These are phyloP conservation scores for Aquanectria penicillioides DNA, from an alignment of 2,329 filamentous ascomycete genomes.

Conservation along the genomic window DNA sequence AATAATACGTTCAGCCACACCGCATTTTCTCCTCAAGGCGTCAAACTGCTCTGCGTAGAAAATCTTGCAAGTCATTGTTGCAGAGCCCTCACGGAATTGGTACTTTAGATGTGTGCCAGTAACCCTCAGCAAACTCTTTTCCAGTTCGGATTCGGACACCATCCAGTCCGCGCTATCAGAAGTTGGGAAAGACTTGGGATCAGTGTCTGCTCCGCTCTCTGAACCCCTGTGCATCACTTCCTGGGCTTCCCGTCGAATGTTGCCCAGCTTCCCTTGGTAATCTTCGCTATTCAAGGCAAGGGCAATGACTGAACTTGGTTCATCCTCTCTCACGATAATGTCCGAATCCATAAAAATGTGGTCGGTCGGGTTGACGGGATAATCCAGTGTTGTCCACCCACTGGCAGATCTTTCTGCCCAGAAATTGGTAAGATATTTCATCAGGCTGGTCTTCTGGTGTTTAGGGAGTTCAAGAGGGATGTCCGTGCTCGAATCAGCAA, in stretches of 20 bases:
- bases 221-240: conserved; percentile 52
- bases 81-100: conserved; percentile 92
- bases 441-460: conserved; percentile 90
- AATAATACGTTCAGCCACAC: conserved; percentile 91
- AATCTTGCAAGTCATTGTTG: conserved; percentile 96
- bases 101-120: conserved; percentile 96
- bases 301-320: conserved; percentile 95
- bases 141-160: conserved; percentile 76
- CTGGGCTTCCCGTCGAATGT: conserved; percentile 67
- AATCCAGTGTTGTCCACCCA: conserved; percentile 92
- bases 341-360: conserved; percentile 98
- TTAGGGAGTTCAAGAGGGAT: conserved; percentile 82
- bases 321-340: conserved; percentile 96
- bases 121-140: conserved; percentile 83
- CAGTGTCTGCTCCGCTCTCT: conserved; percentile 43
- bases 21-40: conserved; percentile 90
- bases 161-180: conserved; percentile 52
- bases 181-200: conserved; percentile 42
- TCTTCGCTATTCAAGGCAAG: conserved; percentile 90
- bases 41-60: conserved; percentile 99
- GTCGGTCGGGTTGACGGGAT: conserved; percentile 86
- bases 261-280: conserved; percentile 81
- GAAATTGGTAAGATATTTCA: conserved; percentile 97
- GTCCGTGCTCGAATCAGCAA: conserved; percentile 68
- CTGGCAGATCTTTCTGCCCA: conserved; percentile 98